Evolutionary conservation across 2,329 filamentous ascomycete genomes (phyloP), one percentile per base, ranked within the genome.

Genomic region (Onygena corvina): DNA sequence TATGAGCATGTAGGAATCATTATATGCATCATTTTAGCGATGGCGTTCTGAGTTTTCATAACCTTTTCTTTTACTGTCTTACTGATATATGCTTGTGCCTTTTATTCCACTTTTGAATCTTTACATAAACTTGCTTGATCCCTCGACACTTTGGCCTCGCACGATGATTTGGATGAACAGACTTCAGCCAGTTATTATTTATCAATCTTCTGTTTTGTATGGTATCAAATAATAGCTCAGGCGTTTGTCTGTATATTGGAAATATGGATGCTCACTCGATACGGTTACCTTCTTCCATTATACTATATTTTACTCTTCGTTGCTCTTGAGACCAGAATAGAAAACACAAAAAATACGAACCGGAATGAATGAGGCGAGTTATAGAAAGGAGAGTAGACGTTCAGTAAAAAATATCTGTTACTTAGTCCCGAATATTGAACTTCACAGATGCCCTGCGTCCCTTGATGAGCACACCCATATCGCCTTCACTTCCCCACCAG

Each of bases 401-500:
- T n/a, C n/a, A n/a, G n/a, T n/a, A n/a, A n/a, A n/a, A n/a, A n/a
- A n/a, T n/a, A n/a, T n/a, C n/a, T n/a, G n/a, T n/a, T n/a, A n/a
- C 11, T 12, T 40, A 40, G 14, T n/a, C 18, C 25, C 36, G 21
- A 11, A 40, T 5, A n/a, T 40, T 21, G 7, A 40, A 40, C 36
- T 40, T 21, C 36, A 40, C 36, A 18, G 20, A 12, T 40, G 18
- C 36, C 18, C 36, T 23, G 18, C 49, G 20, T 18, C 4, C 34
- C 4, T 40, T n/a, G 7, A 40, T 4, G 20, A 5, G 6, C 33
- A 60, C 58, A 47, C 53, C 30, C 57, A 57, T 59, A 44, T 52
- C 44, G 9, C 57, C 56, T 9, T 40, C 46, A 16, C 52, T 51
- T 8, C 58, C 56, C 58, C 57, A 59, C 57, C 58, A 59, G 31